phyloP scores from a whole-genome alignment of 306 rosid genomes.

The Sicyos edulis region DNA sequence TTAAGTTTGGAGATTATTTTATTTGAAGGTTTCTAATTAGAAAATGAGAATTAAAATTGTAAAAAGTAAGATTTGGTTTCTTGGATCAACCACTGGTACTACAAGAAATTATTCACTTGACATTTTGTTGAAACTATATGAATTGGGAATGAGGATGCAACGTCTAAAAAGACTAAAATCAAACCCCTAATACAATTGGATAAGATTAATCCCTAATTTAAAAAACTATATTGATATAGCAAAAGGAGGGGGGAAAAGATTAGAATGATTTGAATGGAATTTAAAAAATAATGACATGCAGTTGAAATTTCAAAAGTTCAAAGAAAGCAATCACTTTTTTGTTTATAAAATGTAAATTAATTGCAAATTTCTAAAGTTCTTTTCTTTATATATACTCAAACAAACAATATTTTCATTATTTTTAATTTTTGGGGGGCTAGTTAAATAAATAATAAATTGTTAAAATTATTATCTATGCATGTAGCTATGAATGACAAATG shows the following conservation, averaged over 20 bases:
- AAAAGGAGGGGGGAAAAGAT: background rate
- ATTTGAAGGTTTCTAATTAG: background rate
- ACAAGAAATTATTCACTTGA: background rate
- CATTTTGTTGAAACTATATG: background rate
- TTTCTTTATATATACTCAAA: constrained; percentile 48
- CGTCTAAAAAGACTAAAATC: background rate
- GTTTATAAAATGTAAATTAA: background rate
- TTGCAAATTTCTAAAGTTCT: constrained; percentile 21
- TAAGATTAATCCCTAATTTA: background rate
- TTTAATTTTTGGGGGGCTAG: background rate
- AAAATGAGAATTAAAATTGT: background rate
- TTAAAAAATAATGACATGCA: background rate
- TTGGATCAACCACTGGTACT: background rate
- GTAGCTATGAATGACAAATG: background rate
- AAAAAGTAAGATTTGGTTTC: background rate
- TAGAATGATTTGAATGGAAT: background rate
- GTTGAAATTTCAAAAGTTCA: background rate
- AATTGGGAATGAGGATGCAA: background rate
- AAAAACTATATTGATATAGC: background rate
- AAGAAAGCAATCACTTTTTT: background rate
- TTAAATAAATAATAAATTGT: background rate
- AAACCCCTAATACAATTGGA: background rate
- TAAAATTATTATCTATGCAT: background rate
- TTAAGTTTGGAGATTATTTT: background rate
- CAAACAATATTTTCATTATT: background rate